Evolutionary conservation across 106 monocot genomes (phyloP).

Genomic region (Phalaenopsis equestris): DNA sequence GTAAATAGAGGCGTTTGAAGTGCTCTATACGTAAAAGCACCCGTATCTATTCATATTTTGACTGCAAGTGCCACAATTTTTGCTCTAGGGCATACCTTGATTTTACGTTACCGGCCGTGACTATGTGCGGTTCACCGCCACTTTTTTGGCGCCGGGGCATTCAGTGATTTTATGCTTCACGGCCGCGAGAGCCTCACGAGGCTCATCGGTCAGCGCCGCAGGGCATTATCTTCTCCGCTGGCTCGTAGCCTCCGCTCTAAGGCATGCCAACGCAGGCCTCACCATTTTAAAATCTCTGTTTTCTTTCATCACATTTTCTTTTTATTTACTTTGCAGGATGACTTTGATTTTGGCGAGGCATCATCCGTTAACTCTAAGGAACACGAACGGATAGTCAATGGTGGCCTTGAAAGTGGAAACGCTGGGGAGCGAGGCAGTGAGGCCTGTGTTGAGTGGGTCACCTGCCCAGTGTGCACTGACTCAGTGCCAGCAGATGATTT

Average conservation of each 20-base stretch:
- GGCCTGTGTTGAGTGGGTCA: slow-evolving; percentile 23
- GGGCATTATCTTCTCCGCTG: slow-evolving; percentile 33
- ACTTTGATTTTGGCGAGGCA: neutral
- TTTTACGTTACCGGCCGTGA: no score
- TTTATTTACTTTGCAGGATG: neutral
- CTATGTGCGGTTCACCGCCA: neutral
- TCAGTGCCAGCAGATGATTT: slow-evolving; percentile 45
- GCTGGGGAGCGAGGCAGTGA: neutral
- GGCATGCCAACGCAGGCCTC: neutral
- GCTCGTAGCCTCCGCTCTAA: slow-evolving; percentile 10
- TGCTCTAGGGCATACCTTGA: no score
- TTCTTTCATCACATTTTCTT: neutral
- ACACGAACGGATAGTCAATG: neutral
- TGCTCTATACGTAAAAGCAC: no score
- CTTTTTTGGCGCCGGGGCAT: neutral
- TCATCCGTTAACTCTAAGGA: neutral
- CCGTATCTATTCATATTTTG: no score
- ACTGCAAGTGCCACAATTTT: no score
- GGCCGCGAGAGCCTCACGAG: slow-evolving; percentile 71
- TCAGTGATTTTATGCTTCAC: slow-evolving; percentile 24
- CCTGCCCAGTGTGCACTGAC: slow-evolving; percentile 62
- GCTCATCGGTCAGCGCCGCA: slow-evolving; percentile 75
- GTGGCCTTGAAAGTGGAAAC: neutral
- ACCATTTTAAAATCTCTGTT: neutral
- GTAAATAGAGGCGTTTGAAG: no score